These are phyloP conservation scores for Shiraia bambusicola DNA, from an alignment of 2,329 filamentous ascomycete genomes.

Conservation along the genomic window DNA sequence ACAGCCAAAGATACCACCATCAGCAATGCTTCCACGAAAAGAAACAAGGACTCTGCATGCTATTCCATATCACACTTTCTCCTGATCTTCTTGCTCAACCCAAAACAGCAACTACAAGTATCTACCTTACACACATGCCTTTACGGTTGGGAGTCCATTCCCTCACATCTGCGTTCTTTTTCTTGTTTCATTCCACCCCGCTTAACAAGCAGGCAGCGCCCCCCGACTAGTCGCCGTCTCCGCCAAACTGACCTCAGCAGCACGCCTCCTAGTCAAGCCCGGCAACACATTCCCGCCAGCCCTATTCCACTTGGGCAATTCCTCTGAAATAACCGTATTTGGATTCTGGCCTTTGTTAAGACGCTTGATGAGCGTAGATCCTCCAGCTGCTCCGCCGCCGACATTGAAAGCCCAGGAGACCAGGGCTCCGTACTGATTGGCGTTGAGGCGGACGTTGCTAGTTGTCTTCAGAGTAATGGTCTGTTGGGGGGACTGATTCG, in stretches of 20 bases:
- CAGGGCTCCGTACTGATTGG: conserved; percentile 56
- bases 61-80: conserved; percentile 33
- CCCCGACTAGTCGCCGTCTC: conserved; percentile 20
- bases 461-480: conserved; percentile 21
- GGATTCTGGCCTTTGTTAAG: conserved; percentile 50
- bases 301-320: conserved; percentile 54
- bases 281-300: conserved; percentile 44
- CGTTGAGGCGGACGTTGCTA: conserved; percentile 45
- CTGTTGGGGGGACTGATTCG: conserved; percentile 18
- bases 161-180: neutral
- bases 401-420: conserved; percentile 57
- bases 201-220: conserved; percentile 18
- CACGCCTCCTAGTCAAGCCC: conserved; percentile 47
- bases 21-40: conserved; percentile 7
- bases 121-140: neutral
- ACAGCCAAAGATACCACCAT: neutral
- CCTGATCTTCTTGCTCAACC: conserved; percentile 27
- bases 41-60: conserved; percentile 2
- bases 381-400: conserved; percentile 47
- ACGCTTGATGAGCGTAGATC: conserved; percentile 47
- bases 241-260: conserved; percentile 50
- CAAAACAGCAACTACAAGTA: conserved; percentile 3
- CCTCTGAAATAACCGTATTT: conserved; percentile 46
- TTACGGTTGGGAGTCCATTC: neutral
- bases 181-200: neutral